phyloP scores from a whole-genome alignment of 805 yeast genomes.

The Saccharomyces mikatae region DNA sequence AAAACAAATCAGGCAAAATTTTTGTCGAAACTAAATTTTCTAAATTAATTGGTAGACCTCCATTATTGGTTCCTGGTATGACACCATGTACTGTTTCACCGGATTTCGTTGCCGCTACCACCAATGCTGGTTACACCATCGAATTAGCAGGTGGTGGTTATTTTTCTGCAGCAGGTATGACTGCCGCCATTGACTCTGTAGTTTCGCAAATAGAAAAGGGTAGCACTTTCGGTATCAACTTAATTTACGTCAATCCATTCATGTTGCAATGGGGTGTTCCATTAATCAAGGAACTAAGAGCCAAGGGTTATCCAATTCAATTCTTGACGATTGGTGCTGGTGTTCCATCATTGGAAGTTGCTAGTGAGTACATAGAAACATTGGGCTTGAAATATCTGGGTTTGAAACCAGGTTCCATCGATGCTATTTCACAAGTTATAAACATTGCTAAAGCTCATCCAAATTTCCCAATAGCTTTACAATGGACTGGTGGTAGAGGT shows the following conservation, averaged over 20 bases:
- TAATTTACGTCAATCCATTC: constrained; percentile 93
- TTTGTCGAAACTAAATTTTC: constrained; percentile 93
- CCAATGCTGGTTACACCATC: constrained; percentile 93
- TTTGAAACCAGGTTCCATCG: constrained; percentile 95
- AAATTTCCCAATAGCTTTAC: constrained; percentile 89
- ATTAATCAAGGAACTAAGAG: constrained; percentile 78
- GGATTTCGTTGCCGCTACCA: constrained; percentile 85
- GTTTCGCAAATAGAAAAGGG: constrained; percentile 70
- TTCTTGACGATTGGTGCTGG: constrained; percentile 98
- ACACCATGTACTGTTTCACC: constrained; percentile 96
- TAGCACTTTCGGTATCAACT: constrained; percentile 81
- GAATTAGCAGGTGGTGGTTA: constrained; percentile 99
- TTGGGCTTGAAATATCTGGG: constrained; percentile 90
- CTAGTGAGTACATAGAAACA: constrained; percentile 88
- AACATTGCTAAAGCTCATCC: constrained; percentile 94
- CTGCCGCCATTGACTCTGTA: constrained; percentile 66
- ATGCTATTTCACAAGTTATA: constrained; percentile 79
- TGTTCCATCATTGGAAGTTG: constrained; percentile 96
- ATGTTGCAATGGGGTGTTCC: constrained; percentile 99
- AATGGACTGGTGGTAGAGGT: constrained; percentile 99
- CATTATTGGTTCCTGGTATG: constrained; percentile 98
- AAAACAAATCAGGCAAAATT: constrained; percentile 63
- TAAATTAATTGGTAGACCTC: constrained; percentile 86
- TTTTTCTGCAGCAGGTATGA: constrained; percentile 64
- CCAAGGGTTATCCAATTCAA: constrained; percentile 90